These are phyloP conservation scores for Alnus glutinosa DNA, from an alignment of 306 rosid species.

Conservation along the genomic window DNA sequence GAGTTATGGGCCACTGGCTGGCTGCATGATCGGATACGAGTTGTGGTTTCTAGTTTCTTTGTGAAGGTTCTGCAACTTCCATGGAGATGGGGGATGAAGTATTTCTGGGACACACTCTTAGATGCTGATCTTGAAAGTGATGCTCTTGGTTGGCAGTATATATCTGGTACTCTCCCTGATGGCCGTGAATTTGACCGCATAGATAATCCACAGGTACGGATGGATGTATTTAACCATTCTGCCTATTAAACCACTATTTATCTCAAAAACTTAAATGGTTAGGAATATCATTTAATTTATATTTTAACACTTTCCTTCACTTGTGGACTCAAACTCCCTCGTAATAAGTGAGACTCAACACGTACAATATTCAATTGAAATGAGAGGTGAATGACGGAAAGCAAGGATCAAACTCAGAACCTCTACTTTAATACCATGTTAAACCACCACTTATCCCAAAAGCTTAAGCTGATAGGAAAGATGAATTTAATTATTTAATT, in stretches of 20 bases:
- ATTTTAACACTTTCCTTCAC: too few species aligned
- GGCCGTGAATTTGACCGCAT: constrained; percentile 89
- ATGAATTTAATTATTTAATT: too few species aligned
- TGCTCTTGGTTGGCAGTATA: constrained; percentile 97
- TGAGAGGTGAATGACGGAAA: too few species aligned
- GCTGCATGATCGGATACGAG: constrained; percentile 93
- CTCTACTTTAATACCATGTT: too few species aligned
- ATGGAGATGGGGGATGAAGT: constrained; percentile 99
- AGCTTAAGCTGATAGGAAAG: too few species aligned
- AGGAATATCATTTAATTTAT: too few species aligned
- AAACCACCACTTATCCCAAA: too few species aligned
- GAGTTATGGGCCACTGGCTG: constrained; percentile 99
- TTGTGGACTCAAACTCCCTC: too few species aligned
- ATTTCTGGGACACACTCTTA: constrained; percentile 97
- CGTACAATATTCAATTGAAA: too few species aligned
- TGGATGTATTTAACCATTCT: constrained; percentile 12
- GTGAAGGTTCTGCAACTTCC: constrained; percentile 98
- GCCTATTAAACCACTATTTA: background rate
- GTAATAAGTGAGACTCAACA: too few species aligned
- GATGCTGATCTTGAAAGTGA: constrained; percentile 98
- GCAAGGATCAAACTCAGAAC: too few species aligned
- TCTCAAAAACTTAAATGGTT: too few species aligned
- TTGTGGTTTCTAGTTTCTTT: constrained; percentile 90
- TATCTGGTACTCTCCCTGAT: constrained; percentile 86
- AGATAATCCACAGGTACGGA: constrained; percentile 91